Conservation (phyloP, 2,329 filamentous ascomycete species). For the Plenodomus biglobosus region DNA sequence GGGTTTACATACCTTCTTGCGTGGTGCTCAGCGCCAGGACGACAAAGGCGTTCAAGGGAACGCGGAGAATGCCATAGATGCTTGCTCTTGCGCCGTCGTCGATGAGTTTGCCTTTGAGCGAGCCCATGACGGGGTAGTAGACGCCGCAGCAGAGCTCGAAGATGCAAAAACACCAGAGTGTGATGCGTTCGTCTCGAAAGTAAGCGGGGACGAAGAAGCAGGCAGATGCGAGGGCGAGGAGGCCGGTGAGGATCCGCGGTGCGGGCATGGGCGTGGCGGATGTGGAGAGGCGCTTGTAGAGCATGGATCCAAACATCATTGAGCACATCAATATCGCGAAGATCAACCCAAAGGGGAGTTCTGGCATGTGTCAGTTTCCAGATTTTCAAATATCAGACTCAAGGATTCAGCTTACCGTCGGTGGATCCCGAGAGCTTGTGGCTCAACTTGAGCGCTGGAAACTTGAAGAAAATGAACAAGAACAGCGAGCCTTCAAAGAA, state of each 20-base stretch:
- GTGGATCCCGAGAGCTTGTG: constrained; percentile 33
- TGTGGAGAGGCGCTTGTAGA: constrained; percentile 50
- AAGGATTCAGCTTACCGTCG: constrained; percentile 20
- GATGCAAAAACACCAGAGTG: constrained; percentile 60
- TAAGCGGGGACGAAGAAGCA: constrained; percentile 43
- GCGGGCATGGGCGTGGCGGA: constrained; percentile 20
- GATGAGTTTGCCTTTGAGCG: constrained; percentile 58
- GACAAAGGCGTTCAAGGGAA: constrained; percentile 57
- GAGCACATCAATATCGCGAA: constrained; percentile 62
- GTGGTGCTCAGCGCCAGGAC: constrained; percentile 38
- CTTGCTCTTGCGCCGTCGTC: constrained; percentile 57
- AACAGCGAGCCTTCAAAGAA: constrained; percentile 65
- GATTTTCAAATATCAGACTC: not conserved
- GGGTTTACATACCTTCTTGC: constrained; percentile 34
- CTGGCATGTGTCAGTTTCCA: constrained; percentile 16
- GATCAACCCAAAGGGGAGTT: constrained; percentile 54
- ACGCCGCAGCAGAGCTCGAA: constrained; percentile 61
- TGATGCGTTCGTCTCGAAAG: constrained; percentile 49
- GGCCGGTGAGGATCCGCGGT: constrained; percentile 33
- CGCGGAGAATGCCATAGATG: constrained; percentile 59
- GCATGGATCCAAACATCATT: constrained; percentile 61
- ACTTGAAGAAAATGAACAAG: constrained; percentile 65
- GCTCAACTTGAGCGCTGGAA: constrained; percentile 53
- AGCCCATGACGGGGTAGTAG: constrained; percentile 60
- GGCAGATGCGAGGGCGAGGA: constrained; percentile 28